Evolutionary conservation across 2,329 filamentous ascomycete genomes (phyloP), one percentile per base, ranked within the genome.

Genomic region (Sporothrix dimorphospora): DNA sequence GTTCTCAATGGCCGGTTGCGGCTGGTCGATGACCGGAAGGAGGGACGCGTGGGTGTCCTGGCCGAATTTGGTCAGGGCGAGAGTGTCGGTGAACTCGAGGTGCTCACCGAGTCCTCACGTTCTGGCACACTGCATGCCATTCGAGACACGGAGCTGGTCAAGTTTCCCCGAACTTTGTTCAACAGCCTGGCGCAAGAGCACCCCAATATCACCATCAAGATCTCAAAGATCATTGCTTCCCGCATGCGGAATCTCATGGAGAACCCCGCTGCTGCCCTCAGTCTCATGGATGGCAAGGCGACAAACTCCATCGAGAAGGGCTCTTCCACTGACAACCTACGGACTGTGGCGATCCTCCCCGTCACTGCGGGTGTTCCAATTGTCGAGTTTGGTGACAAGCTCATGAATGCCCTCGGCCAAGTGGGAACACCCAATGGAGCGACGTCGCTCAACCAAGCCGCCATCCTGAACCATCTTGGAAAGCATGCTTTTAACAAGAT

Each of bases 161-260:
- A 97, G 77, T 97, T 99, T 73, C 96, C 96, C 0, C 92, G 95
- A 72, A 97, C 94, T 0, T 83, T 99, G 0, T 99, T 99, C 85
- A 99, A 99, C 84, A 99, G 96, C 78, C 88, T 99, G 70, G 96
- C 96, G 0, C 92, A 97, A 79, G 96, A 99, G 78, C 96, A 99
- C 78, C 96, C 96, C 5, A 97, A 94, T 57, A 99, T 99, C 78
- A 98, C 96, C 0, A 98, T 99, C 80, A 98, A 98, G 81, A 97
- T 99, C 38, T 98, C 96, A 1, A 99, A 98, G 81, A 96, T 99
- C 76, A 98, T 99, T 77, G 96, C 96, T 0, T 94, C 94, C 47
- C 90, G 96, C 3, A 98, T 99, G 96, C 88, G 95, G 73, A 89
- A 93, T 55, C 83, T 98, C 51, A 89, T 98, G 24, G 94, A 98